phyloP scores from a whole-genome alignment of 208 protist species.

The Acanthamoeba divionensis region DNA sequence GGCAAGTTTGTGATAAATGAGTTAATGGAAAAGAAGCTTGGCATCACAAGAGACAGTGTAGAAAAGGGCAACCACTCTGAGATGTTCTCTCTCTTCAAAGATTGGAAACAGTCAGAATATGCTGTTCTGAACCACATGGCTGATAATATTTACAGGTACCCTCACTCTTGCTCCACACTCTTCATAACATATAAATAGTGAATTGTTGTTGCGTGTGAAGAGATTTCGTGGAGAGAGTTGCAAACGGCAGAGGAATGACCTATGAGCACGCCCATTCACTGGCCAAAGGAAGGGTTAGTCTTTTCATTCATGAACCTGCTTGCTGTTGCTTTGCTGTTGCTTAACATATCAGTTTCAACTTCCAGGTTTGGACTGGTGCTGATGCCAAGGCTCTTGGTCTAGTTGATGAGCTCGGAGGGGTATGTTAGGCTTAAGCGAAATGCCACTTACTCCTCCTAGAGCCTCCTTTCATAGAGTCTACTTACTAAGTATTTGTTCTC shows the following conservation, averaged over 20 bases:
- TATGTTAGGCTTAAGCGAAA: not conserved
- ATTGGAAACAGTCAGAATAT: not conserved
- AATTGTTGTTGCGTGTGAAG: too few relatives aligned
- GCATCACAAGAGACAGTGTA: not conserved
- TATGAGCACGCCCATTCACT: not conserved
- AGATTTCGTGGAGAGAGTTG: not conserved
- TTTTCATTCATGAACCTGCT: not conserved
- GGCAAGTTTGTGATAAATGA: not conserved
- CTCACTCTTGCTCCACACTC: too few relatives aligned
- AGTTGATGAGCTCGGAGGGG: constrained; percentile 35
- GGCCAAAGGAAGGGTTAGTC: constrained; percentile 21
- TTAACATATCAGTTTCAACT: not conserved
- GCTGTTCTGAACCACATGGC: not conserved
- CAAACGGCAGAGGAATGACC: not conserved
- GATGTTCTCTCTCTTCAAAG: not conserved
- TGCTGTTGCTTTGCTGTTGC: not conserved
- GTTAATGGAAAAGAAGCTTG: not conserved
- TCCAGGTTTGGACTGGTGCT: not conserved
- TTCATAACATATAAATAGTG: too few relatives aligned
- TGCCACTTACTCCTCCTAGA: not conserved
- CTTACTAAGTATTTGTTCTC: not conserved
- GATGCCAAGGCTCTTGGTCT: not conserved
- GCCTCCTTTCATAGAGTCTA: not conserved
- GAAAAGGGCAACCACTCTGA: constrained; percentile 1
- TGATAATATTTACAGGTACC: not conserved